Base-by-base conservation (phyloP, 2,329 filamentous ascomycete species). In the Colletotrichum camelliae region DNA sequence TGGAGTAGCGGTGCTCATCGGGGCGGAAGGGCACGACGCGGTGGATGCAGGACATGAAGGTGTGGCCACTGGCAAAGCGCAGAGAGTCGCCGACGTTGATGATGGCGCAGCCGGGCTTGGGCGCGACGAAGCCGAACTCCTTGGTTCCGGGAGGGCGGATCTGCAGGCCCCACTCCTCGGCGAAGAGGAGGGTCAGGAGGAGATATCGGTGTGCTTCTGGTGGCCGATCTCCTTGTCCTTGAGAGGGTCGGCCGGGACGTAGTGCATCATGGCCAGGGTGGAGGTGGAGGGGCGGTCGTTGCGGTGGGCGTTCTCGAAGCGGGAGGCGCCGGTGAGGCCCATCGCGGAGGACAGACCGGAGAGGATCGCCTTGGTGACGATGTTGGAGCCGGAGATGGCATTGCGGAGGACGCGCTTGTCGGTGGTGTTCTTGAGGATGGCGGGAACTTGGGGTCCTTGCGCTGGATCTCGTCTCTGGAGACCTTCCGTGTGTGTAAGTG, bases 11-110 rank as follows among this genome's bases (percentile, higher is more conserved):
- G 74, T 76, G 74, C 74, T 76, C 43, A 55, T 81, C 79, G 27
- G 86, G 84, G 82, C 89, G 81, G 76, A 88, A 87, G 0, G 89
- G 89, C 24, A 91, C 88, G 33, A 91, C 89, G 74, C 89, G 85
- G 85, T 91, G 90, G 81, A 91, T 89, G 85, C 89, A 90, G 48
- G 88, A 89, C 82, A 89, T 87, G 83, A 91, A 86, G 73, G 85
- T 88, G 82, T 88, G 87, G 58, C 86, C 88, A 73, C 85, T 88
- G 4, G 88, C 87, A 78, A 91, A 91, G 58, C 89, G 87, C 77
- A 92, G 85, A 31, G 89, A 90, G 84, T 92, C 90, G 74, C 90
- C 90, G 18, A 92, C 88, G 81, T 92, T 89, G 78, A 92, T 85
- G 79, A 92, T 86, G 37, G 90, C 90, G 77, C 84, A 86, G 72